These are phyloP conservation scores for Simmondsia chinensis DNA, from an alignment of 148 eudicot genomes.

Conservation along the genomic window DNA sequence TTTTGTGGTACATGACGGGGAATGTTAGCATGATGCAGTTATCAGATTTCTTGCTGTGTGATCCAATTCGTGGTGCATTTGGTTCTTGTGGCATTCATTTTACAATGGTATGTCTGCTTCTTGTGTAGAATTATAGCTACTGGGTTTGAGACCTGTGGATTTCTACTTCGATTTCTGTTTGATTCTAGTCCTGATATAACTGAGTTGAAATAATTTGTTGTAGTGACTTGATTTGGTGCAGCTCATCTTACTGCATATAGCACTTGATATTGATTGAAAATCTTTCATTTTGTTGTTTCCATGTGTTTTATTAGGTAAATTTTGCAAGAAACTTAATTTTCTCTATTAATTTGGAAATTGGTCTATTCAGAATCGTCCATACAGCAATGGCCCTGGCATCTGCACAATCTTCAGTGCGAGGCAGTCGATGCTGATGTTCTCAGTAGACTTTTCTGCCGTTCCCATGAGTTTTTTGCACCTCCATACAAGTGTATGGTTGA, in stretches of 20 bases:
- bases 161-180: neutral
- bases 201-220: neutral
- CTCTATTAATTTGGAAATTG: neutral
- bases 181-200: neutral
- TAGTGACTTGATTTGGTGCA: too few relatives aligned
- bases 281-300: neutral
- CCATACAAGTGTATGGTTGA: constrained; percentile 32
- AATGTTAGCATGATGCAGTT: constrained; percentile 21
- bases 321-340: neutral
- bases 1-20: constrained; percentile 33
- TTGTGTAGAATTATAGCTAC: neutral
- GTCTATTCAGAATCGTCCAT: constrained; percentile 28
- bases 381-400: constrained; percentile 19
- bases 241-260: too few relatives aligned
- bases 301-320: too few relatives aligned
- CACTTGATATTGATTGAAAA: too few relatives aligned
- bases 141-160: neutral
- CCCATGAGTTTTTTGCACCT: constrained; percentile 49
- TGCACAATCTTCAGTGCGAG: constrained; percentile 40
- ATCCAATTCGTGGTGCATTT: constrained; percentile 28
- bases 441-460: constrained; percentile 42
- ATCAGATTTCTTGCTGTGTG: constrained; percentile 23
- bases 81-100: constrained; percentile 43
- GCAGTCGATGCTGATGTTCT: constrained; percentile 39
- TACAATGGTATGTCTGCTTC: constrained; percentile 26